phyloP scores from a whole-genome alignment of 371 early-diverging fungal species.

The Rhizopus arrhizus region DNA sequence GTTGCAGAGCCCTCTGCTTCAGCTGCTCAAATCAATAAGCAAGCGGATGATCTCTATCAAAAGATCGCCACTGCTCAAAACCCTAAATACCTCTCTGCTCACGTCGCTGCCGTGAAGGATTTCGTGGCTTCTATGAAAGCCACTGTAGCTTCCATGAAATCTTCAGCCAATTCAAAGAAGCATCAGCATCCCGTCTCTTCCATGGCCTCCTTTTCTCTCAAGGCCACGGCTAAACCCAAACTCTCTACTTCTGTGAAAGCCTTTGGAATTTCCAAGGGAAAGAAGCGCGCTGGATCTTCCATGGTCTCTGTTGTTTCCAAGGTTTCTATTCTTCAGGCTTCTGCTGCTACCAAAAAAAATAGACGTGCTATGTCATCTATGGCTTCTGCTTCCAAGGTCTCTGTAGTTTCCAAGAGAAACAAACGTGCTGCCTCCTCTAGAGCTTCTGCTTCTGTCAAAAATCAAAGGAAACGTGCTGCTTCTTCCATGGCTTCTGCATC shows the following conservation, averaged over 20 bases:
- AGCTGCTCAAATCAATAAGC: constrained; percentile 12
- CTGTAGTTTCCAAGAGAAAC: background rate
- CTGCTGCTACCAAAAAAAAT: background rate
- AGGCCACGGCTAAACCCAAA: constrained; percentile 1
- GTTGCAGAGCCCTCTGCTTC: background rate
- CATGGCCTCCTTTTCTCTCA: background rate
- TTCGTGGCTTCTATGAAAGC: too few species aligned
- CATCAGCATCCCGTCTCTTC: background rate
- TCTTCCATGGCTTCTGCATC: constrained; percentile 4
- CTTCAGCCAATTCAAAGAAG: background rate
- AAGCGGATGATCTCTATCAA: constrained; percentile 1
- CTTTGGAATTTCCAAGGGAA: background rate
- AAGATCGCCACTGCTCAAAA: background rate
- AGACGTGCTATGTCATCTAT: background rate
- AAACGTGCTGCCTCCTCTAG: background rate
- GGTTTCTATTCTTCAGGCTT: background rate
- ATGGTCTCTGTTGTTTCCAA: background rate
- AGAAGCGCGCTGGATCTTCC: constrained; percentile 4
- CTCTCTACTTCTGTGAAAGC: background rate
- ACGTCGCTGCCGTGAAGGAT: background rate
- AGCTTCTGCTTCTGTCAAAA: constrained; percentile 5
- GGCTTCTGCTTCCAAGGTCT: background rate
- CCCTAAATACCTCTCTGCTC: background rate
- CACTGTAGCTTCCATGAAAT: background rate
- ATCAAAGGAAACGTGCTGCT: constrained; percentile 5